phyloP scores from a whole-genome alignment of 805 yeast genomes.

The Kodamaea restingae region DNA sequence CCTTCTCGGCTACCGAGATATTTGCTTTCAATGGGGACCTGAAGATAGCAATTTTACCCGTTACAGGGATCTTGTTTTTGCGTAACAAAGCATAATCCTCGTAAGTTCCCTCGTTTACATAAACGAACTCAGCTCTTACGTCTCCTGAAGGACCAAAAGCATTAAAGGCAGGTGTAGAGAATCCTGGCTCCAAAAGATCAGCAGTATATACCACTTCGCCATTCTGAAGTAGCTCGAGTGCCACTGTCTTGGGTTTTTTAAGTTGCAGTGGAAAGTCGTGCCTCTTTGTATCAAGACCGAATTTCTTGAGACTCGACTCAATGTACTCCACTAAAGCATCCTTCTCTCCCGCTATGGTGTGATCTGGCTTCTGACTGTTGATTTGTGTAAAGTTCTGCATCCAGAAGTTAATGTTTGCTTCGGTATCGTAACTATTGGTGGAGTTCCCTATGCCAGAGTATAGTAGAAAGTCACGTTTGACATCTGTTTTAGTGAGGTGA shows the following conservation, averaged over 20 bases:
- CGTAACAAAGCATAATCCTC: slow-evolving; percentile 25
- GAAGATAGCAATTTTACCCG: slow-evolving; percentile 28
- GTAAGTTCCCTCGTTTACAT: slow-evolving; percentile 27
- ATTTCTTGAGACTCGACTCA: slow-evolving; percentile 22
- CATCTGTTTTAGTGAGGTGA: slow-evolving; percentile 61
- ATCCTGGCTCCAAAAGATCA: slow-evolving; percentile 20
- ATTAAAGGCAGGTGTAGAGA: slow-evolving; percentile 29
- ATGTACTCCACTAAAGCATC: slow-evolving; percentile 23
- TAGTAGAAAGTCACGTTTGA: slow-evolving; percentile 56
- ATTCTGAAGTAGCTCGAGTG: slow-evolving; percentile 17
- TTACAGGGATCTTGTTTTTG: slow-evolving; percentile 16
- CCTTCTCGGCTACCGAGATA: slow-evolving; percentile 21
- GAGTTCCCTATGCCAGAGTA: slow-evolving; percentile 24
- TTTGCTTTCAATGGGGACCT: slow-evolving; percentile 13
- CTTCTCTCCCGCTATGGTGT: slow-evolving; percentile 25
- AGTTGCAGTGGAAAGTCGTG: slow-evolving; percentile 15
- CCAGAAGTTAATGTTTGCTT: slow-evolving; percentile 26
- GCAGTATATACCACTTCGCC: slow-evolving; percentile 25
- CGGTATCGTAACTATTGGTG: slow-evolving; percentile 18
- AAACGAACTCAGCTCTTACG: slow-evolving; percentile 22
- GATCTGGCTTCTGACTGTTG: slow-evolving; percentile 18
- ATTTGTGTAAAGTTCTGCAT: slow-evolving; percentile 25
- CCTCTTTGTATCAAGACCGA: slow-evolving; percentile 22
- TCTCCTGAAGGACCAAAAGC: slow-evolving; percentile 26
- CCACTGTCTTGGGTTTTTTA: slow-evolving; percentile 24